Evolutionary conservation across 345 rosid genomes (phyloP), one percentile per base, ranked within the genome.

Genomic region (Psidium friedrichsthalianum): DNA sequence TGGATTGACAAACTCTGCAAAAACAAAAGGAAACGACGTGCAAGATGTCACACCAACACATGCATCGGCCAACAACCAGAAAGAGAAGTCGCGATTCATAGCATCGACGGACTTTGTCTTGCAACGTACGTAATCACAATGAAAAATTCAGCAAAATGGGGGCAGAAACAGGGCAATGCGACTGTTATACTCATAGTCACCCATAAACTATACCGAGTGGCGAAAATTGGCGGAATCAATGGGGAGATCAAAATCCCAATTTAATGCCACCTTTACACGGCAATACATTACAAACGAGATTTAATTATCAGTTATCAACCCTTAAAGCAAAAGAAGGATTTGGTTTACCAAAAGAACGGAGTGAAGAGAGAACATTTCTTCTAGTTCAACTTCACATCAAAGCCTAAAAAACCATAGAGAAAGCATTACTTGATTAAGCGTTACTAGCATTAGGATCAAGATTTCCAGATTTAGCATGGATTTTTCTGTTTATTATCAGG

Each of bases 1-100:
- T 0, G 99, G 98, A 92, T 95, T 97, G 90, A 90, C 89, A 89
- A 97, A 96, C 9, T 91, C 98, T 97, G 91, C 90, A 88, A 84
- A 87, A 49, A 16, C 59, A 82, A 55, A 29, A 32, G 42, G n/a
- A 53, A 24, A 12, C 5, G 15, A 52, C 3, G 2, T 11, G 13
- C 42, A 53, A 82, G 59, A 27, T 20, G 80, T 69, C 55, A 82
- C 84, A 6, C 47, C 84, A 82, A 29, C 24, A 51, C 16, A 13
- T 16, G 57, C 40, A n/a, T 51, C 21, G 21, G 36, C 83, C 83
- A 82, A 51, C 9, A 51, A 27, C 24, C 40, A 82, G 80, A 69
- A 69, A 69, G 47, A 8, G 78, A 69, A 55, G 57, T 20, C 56
- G 22, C 56, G 22, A 18, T 18, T 54, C 57, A 55, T 0, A 29